Conservation (phyloP, 164 flowering plant genomes). For the Magnolia sinica region DNA sequence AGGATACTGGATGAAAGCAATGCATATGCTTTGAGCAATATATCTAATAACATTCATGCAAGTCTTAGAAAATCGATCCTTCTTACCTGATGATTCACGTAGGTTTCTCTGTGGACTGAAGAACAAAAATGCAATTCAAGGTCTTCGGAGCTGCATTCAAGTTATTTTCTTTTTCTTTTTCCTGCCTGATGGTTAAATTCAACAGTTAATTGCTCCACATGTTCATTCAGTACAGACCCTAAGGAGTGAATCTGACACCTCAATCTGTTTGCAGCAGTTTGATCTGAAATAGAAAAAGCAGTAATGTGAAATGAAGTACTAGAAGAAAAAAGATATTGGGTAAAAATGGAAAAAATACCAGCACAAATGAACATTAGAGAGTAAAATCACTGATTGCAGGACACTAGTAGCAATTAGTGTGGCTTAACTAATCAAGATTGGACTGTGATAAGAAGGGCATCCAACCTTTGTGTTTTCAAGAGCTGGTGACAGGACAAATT, state of each 20-base stretch:
- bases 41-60: background rate
- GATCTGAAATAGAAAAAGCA: background rate
- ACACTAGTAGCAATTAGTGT: too few species aligned
- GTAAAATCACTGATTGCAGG: too few species aligned
- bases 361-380: too few species aligned
- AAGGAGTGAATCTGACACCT: background rate
- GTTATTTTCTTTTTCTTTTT: background rate
- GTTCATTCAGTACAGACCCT: background rate
- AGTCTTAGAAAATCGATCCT: background rate
- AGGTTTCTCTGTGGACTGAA: background rate
- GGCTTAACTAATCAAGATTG: too few species aligned
- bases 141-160: background rate
- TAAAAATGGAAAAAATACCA: too few species aligned
- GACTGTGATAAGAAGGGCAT: too few species aligned
- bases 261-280: background rate
- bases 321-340: too few species aligned
- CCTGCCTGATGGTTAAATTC: background rate
- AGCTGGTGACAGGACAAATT: too few species aligned
- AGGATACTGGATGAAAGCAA: too few species aligned
- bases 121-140: background rate
- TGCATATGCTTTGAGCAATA: background rate
- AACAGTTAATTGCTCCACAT: background rate
- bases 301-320: too few species aligned
- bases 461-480: too few species aligned
- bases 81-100: background rate